phyloP scores from a whole-genome alignment of 768 basidiomycete species.

The Suillus placidus region DNA sequence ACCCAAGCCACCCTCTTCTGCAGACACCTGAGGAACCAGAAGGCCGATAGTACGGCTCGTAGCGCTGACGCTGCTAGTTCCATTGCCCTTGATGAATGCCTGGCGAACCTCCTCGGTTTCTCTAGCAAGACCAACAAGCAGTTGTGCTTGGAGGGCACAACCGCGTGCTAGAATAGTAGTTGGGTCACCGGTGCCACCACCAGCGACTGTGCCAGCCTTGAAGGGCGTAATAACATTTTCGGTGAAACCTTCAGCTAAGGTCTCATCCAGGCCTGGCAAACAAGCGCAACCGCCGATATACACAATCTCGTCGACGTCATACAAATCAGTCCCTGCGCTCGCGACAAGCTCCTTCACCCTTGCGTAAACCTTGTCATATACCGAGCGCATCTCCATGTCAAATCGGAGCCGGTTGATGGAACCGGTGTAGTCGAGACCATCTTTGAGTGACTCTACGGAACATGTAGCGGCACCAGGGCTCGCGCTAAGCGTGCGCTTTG shows the following conservation, averaged over 20 bases:
- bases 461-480: conserved; percentile 86
- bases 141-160: conserved; percentile 70
- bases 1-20: conserved; percentile 47
- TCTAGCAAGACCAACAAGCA: conserved; percentile 52
- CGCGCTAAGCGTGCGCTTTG: conserved; percentile 90
- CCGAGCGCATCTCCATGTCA: conserved; percentile 60
- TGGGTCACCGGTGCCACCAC: conserved; percentile 76
- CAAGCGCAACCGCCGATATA: conserved; percentile 78
- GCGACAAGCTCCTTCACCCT: conserved; percentile 57
- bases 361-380: conserved; percentile 59
- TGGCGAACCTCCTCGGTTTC: conserved; percentile 52
- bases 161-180: conserved; percentile 77
- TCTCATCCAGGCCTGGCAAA: conserved; percentile 74
- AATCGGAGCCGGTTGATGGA: conserved; percentile 59
- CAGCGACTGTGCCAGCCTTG: conserved; percentile 64
- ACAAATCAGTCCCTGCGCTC: conserved; percentile 55
- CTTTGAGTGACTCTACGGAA: conserved; percentile 92
- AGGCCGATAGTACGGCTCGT: conserved; percentile 67
- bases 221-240: conserved; percentile 70
- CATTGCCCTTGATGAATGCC: conserved; percentile 49
- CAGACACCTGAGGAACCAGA: conserved; percentile 56
- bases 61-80: conserved; percentile 50
- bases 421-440: conserved; percentile 87
- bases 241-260: conserved; percentile 53
- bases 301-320: conserved; percentile 77